These are phyloP conservation scores for Candida tunisiensis DNA, from an alignment of 1,139 yeast genomes.

Conservation along the genomic window DNA sequence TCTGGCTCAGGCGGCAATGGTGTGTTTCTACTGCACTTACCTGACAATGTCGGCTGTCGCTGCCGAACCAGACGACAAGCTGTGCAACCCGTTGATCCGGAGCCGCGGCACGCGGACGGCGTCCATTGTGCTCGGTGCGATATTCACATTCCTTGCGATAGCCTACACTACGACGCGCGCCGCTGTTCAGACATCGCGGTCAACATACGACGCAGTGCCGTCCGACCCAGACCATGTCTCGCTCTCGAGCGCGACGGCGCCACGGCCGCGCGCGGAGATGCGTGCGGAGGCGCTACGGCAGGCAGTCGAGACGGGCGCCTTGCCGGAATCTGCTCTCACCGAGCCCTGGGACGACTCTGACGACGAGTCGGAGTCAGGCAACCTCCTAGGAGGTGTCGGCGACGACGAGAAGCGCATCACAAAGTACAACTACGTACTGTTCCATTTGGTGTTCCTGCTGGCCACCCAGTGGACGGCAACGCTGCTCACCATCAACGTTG, in stretches of 20 bases:
- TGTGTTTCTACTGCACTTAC: slow-evolving; percentile 84
- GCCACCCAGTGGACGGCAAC: slow-evolving; percentile 98
- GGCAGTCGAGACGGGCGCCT: slow-evolving; percentile 88
- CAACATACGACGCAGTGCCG: slow-evolving; percentile 18
- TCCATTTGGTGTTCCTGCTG: slow-evolving; percentile 80
- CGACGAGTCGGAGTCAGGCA: slow-evolving; percentile 12
- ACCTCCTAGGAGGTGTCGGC: slow-evolving; percentile 17
- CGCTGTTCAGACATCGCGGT: slow-evolving; percentile 38
- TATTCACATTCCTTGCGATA: slow-evolving; percentile 85
- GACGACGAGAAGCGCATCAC: slow-evolving; percentile 57
- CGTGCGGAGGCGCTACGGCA: slow-evolving; percentile 78
- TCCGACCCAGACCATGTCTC: slow-evolving; percentile 29
- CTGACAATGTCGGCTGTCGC: slow-evolving; percentile 87
- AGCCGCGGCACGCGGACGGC: slow-evolving; percentile 84
- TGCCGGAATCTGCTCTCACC: slow-evolving; percentile 80
- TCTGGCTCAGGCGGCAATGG: slow-evolving; percentile 93
- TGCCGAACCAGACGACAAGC: slow-evolving; percentile 87
- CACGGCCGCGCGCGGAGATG: slow-evolving; percentile 65
- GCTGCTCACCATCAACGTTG: slow-evolving; percentile 77
- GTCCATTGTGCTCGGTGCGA: slow-evolving; percentile 76
- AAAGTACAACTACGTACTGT: slow-evolving; percentile 73
- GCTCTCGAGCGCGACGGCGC: slow-evolving; percentile 14
- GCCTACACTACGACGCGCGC: slow-evolving; percentile 97
- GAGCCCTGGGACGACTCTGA: slow-evolving; percentile 36
- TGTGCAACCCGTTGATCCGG: slow-evolving; percentile 82